Evolutionary conservation across 1,284 basidiomycete genomes (phyloP).

Genomic region (Takashimella tepidaria): DNA sequence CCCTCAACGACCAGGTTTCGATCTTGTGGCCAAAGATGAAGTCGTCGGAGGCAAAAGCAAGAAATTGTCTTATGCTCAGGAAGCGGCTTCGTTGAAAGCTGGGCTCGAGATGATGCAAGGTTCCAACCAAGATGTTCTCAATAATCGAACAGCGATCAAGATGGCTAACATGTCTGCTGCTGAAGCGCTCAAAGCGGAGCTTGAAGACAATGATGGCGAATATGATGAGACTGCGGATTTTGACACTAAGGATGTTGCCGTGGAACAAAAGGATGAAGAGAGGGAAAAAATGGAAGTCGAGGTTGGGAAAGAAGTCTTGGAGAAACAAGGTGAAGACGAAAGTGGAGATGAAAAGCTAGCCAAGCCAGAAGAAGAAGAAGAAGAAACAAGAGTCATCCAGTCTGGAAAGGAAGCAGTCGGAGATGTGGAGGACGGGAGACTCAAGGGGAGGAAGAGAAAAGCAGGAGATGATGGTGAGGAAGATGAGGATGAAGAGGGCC

Average conservation of each 20-base stretch:
- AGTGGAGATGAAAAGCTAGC: not conserved
- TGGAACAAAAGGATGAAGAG: slow-evolving; percentile 22
- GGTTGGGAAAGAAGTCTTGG: slow-evolving; percentile 16
- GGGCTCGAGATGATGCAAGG: slow-evolving; percentile 50
- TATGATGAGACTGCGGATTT: slow-evolving; percentile 12
- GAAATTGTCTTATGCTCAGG: slow-evolving; percentile 22
- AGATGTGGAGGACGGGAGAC: slow-evolving; percentile 20
- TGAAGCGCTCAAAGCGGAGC: slow-evolving; percentile 84
- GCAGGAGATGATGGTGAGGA: slow-evolving; percentile 52
- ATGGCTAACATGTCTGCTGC: slow-evolving; percentile 96
- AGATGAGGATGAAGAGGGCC: slow-evolving; percentile 45
- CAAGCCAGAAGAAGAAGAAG: slow-evolving; percentile 6
- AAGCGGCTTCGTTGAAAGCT: slow-evolving; percentile 51
- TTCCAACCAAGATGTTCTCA: slow-evolving; percentile 78
- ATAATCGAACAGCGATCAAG: slow-evolving; percentile 79
- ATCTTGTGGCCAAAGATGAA: slow-evolving; percentile 59
- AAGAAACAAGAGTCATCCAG: slow-evolving; percentile 21
- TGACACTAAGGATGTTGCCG: slow-evolving; percentile 15
- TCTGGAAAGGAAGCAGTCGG: slow-evolving; percentile 47
- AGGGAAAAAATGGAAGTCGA: slow-evolving; percentile 17
- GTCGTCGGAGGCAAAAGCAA: slow-evolving; percentile 15
- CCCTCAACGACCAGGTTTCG: slow-evolving; percentile 57
- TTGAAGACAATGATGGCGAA: slow-evolving; percentile 54
- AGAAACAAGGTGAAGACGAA: slow-evolving; percentile 18
- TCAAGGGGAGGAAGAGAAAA: slow-evolving; percentile 64